phyloP scores from a whole-genome alignment of 257 asterid genomes.

The Lantana camara region DNA sequence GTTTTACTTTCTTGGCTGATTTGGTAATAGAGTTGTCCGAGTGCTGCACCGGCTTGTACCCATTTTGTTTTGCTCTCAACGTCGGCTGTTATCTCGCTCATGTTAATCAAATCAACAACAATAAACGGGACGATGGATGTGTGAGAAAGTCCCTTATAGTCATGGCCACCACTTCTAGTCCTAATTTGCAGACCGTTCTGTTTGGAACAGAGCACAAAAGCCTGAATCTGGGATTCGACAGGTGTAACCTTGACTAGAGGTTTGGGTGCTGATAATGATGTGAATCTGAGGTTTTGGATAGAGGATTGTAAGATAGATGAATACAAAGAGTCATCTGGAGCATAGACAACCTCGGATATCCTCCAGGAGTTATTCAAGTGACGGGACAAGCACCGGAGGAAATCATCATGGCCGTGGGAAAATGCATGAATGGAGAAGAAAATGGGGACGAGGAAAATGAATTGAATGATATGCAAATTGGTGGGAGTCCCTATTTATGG shows the following conservation, averaged over 20 bases:
- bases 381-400: conserved; percentile 22
- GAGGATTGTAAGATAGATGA: conserved; percentile 24
- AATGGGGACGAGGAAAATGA: conserved; percentile 4
- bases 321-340: conserved; percentile 26
- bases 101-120: conserved; percentile 22
- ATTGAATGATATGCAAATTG: not conserved
- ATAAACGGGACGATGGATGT: conserved; percentile 10
- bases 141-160: conserved; percentile 40
- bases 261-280: conserved; percentile 9
- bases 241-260: conserved; percentile 32
- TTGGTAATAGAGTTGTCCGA: conserved; percentile 24
- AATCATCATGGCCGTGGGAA: not conserved
- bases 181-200: conserved; percentile 16
- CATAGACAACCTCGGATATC: conserved; percentile 15
- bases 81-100: conserved; percentile 12
- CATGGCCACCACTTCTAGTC: too few relatives aligned
- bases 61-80: conserved; percentile 19
- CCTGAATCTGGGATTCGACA: conserved; percentile 24
- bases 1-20: conserved; percentile 24
- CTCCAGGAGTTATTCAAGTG: conserved; percentile 2
- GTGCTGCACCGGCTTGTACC: conserved; percentile 28
- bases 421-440: not conserved
- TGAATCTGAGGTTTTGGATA: conserved; percentile 28
- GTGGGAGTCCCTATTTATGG: conserved; percentile 21
- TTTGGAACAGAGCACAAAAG: conserved; percentile 25